These are phyloP conservation scores for Septoria petroselini DNA, from an alignment of 2,329 filamentous ascomycete genomes.

Conservation along the genomic window DNA sequence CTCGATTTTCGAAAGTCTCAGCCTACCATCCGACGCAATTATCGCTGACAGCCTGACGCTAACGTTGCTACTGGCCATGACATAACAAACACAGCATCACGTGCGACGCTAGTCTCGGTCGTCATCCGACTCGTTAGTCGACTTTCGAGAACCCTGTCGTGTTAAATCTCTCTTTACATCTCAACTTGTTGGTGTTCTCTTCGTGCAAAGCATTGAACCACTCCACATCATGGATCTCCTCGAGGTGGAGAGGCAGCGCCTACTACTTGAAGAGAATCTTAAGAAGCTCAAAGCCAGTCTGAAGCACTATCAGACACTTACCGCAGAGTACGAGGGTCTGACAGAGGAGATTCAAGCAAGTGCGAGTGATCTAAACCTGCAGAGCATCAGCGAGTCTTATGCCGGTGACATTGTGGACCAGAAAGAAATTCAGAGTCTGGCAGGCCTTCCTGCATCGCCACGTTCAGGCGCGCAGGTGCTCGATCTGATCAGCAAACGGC, in stretches of 20 bases:
- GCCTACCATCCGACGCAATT: too few relatives aligned
- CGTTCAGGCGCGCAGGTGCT: constrained; percentile 63
- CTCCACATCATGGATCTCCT: constrained; percentile 46
- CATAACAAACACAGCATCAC: too few relatives aligned
- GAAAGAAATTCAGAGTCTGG: constrained; percentile 56
- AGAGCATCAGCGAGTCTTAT: constrained; percentile 55
- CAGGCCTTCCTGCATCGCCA: constrained; percentile 46
- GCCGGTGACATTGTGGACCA: constrained; percentile 62
- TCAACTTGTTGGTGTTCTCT: too few relatives aligned
- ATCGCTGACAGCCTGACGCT: too few relatives aligned
- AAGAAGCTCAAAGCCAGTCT: constrained; percentile 70
- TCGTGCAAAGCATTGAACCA: neutral
- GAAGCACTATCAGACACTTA: constrained; percentile 85
- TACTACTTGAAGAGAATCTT: constrained; percentile 72
- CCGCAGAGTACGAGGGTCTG: constrained; percentile 85
- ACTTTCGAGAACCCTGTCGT: too few relatives aligned
- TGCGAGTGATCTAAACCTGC: constrained; percentile 28
- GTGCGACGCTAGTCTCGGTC: too few relatives aligned
- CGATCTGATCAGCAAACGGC: constrained; percentile 66
- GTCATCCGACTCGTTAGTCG: too few relatives aligned
- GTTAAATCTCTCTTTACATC: neutral
- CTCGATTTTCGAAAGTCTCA: too few relatives aligned
- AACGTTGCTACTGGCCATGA: too few relatives aligned
- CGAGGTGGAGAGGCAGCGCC: constrained; percentile 71
- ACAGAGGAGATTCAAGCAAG: constrained; percentile 72